Evolutionary conservation across 164 flowering plant genomes (phyloP), one percentile per base, ranked within the genome.

Genomic region (Hamamelis virginiana): DNA sequence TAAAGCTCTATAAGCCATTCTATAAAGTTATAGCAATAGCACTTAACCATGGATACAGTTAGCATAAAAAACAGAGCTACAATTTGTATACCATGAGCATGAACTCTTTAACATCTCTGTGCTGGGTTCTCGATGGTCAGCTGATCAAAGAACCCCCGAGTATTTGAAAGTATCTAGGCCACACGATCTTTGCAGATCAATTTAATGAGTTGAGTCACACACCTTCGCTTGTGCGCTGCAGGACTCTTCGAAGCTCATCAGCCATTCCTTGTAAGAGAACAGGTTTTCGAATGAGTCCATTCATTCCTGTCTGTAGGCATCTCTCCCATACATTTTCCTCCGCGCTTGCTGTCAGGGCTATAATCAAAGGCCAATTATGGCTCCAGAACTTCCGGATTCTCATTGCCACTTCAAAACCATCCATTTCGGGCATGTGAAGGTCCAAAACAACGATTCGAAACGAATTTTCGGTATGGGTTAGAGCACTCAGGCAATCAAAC

Each of bases 371-470:
- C 81, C 85, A 72, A 47, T 28, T 77, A 0, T 55, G 80, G 65
- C 81, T 73, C 8, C 75, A 61, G 67, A 76, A 75, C 67, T 78
- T 83, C 52, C 84, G 75, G 46, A 85, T 75, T 44, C 80, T 72
- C 43, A 63, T 65, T 15, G 82, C 80, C 62, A 82, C 80, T 59
- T 82, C 84, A 26, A 64, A 81, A 12, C 83, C 81, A 47, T 80
- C 82, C 76, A 81, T 80, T 71, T 85, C 84, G 6, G 85, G 84
- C 78, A 85, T 79, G 28, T 78, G 74, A 18, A 83, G 74, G 64
- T 85, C 89, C 61, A 85, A 61, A 15, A 83, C 62, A 9, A 83
- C 67, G 3, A 85, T 70, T 53, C 69, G 73, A 70, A 67, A 82
- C 16, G 72, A 22, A 50, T 67, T 72, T 27, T 75, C 77, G 4